phyloP scores from a whole-genome alignment of 306 rosid species.

The Luffa aegyptiaca region DNA sequence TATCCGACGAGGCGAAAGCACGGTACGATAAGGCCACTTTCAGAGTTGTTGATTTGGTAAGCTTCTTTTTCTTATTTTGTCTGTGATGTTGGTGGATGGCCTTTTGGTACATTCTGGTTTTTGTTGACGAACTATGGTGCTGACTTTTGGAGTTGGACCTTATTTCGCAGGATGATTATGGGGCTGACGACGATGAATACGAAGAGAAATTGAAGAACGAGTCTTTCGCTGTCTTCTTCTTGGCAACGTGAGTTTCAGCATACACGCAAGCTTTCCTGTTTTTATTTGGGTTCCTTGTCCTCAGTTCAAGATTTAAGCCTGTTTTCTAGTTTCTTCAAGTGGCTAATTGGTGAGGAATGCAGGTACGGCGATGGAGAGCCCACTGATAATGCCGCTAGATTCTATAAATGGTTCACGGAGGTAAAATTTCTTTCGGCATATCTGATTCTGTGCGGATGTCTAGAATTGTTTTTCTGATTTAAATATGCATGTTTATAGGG shows the following conservation, averaged over 20 bases:
- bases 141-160: neutral
- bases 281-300: neutral
- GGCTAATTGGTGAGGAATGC: conserved; percentile 20
- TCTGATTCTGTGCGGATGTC: neutral
- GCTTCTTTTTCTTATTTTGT: neutral
- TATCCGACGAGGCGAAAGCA: conserved; percentile 80
- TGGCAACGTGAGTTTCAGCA: conserved; percentile 76
- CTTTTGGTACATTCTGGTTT: neutral
- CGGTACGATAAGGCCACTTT: conserved; percentile 74
- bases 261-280: neutral
- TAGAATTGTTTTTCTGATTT: conserved; percentile 9
- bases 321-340: neutral
- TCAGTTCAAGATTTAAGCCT: neutral
- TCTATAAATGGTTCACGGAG: conserved; percentile 91
- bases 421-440: conserved; percentile 21
- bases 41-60: conserved; percentile 82
- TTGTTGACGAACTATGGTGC: neutral
- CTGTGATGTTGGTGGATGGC: neutral
- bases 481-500: conserved; percentile 37
- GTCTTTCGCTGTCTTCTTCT: conserved; percentile 50
- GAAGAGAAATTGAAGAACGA: conserved; percentile 73
- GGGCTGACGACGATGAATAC: conserved; percentile 63
- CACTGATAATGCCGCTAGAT: conserved; percentile 89
- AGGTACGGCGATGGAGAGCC: conserved; percentile 99
- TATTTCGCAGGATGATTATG: conserved; percentile 70